Evolutionary conservation across 306 rosid genomes (phyloP).

Genomic region (Erythrophleum fordii): DNA sequence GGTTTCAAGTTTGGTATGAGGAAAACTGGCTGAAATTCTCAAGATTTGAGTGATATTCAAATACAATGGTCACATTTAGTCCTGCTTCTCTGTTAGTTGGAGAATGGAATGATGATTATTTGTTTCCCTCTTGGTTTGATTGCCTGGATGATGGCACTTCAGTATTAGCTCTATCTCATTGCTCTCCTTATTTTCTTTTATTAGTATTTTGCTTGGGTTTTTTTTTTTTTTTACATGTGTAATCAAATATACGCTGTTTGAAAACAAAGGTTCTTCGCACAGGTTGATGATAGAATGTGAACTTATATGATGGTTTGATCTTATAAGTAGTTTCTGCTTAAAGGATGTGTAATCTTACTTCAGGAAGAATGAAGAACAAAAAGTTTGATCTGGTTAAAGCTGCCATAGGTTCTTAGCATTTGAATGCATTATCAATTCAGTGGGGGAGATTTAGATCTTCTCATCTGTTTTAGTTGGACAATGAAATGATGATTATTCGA

Average conservation of each 20-base stretch:
- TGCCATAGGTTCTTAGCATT: neutral
- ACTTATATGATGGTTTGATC: neutral
- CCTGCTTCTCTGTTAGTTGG: constrained; percentile 13
- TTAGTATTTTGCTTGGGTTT: neutral
- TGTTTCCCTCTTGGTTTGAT: constrained; percentile 55
- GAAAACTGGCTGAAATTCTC: too few relatives aligned
- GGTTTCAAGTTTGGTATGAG: neutral
- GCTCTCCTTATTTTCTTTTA: constrained; percentile 30
- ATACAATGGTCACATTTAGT: too few relatives aligned
- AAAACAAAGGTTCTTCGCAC: too few relatives aligned
- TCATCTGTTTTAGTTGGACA: constrained; percentile 16
- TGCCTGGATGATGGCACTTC: constrained; percentile 48
- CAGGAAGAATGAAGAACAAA: too few relatives aligned
- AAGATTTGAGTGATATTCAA: too few relatives aligned
- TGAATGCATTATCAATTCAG: neutral
- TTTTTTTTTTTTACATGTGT: neutral
- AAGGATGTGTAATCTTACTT: too few relatives aligned
- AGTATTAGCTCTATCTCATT: constrained; percentile 60
- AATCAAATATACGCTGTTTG: neutral
- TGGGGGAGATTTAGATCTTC: neutral
- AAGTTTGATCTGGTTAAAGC: neutral
- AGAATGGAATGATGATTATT: constrained; percentile 43
- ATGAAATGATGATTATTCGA: constrained; percentile 44
- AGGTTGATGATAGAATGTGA: too few relatives aligned
- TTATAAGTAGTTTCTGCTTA: neutral